phyloP scores from a whole-genome alignment of 768 basidiomycete species.

The Boletus coccyginus region DNA sequence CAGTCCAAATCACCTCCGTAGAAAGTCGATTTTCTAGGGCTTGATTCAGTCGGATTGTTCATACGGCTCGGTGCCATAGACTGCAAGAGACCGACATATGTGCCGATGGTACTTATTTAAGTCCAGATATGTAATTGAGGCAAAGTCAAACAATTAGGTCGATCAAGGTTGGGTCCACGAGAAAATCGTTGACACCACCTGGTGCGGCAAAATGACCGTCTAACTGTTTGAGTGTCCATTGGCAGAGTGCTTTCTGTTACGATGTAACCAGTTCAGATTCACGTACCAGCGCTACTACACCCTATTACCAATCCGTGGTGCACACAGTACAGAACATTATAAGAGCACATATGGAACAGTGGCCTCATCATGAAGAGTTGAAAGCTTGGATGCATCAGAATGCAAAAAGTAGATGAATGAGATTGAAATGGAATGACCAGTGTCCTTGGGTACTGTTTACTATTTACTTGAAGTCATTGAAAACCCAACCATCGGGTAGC shows the following conservation, averaged over 20 bases:
- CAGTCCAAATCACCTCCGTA: slow-evolving; percentile 70
- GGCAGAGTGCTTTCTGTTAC: background rate
- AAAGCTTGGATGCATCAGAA: slow-evolving; percentile 22
- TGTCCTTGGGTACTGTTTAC: slow-evolving; percentile 17
- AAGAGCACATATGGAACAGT: slow-evolving; percentile 32
- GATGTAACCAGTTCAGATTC: slow-evolving; percentile 19
- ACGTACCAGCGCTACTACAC: slow-evolving; percentile 32
- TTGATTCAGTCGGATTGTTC: slow-evolving; percentile 22
- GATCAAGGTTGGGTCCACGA: background rate
- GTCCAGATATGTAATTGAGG: background rate
- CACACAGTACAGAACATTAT: slow-evolving; percentile 32
- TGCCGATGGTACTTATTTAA: background rate
- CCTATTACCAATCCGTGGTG: slow-evolving; percentile 25
- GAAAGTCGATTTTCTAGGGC: slow-evolving; percentile 68
- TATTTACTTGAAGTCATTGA: slow-evolving; percentile 49
- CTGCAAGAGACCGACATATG: background rate
- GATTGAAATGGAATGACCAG: slow-evolving; percentile 16
- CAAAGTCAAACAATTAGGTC: background rate
- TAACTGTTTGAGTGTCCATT: background rate
- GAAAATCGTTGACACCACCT: background rate
- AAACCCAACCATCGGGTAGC: slow-evolving; percentile 71
- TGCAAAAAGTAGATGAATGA: slow-evolving; percentile 27
- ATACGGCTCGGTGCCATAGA: background rate
- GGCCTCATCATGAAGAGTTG: slow-evolving; percentile 13
- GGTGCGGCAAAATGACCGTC: background rate